phyloP scores from a whole-genome alignment of 2,329 filamentous ascomycete species.

The Davidsoniella eucalypti region DNA sequence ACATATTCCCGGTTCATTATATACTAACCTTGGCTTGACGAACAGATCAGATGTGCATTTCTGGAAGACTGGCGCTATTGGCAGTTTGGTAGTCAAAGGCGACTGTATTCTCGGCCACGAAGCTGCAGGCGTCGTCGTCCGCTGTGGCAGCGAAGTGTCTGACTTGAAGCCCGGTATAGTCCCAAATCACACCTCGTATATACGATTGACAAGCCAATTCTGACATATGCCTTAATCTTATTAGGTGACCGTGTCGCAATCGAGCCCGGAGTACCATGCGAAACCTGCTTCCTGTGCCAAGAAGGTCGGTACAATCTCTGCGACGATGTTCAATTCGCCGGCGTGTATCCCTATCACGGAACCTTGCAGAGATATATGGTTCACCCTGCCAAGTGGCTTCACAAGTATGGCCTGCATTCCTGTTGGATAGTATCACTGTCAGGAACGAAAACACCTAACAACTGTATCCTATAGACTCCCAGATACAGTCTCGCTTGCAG shows the following conservation, averaged over 20 bases:
- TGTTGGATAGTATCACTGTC: background rate
- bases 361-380: constrained; percentile 45
- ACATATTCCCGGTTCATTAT: too few species aligned
- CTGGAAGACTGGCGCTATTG: constrained; percentile 49
- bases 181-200: too few species aligned
- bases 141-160: constrained; percentile 37
- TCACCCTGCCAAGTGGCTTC: constrained; percentile 43
- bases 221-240: constrained; percentile 15
- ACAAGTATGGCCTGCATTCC: constrained; percentile 23
- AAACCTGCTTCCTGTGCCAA: constrained; percentile 39
- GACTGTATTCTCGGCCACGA: constrained; percentile 53
- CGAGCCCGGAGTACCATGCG: constrained; percentile 50
- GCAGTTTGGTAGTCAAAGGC: constrained; percentile 41
- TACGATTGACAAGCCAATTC: too few species aligned
- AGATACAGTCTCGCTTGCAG: constrained; percentile 39
- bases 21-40: too few species aligned
- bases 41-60: constrained; percentile 45
- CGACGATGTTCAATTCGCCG: constrained; percentile 43
- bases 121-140: constrained; percentile 41
- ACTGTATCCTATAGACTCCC: constrained; percentile 29
- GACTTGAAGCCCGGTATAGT: constrained; percentile 26
- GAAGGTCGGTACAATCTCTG: constrained; percentile 49
- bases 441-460: background rate
- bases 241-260: constrained; percentile 47
- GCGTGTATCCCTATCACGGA: constrained; percentile 42